Evolutionary conservation across 1,139 yeast genomes (phyloP).

Genomic region (Pichia sp.): DNA sequence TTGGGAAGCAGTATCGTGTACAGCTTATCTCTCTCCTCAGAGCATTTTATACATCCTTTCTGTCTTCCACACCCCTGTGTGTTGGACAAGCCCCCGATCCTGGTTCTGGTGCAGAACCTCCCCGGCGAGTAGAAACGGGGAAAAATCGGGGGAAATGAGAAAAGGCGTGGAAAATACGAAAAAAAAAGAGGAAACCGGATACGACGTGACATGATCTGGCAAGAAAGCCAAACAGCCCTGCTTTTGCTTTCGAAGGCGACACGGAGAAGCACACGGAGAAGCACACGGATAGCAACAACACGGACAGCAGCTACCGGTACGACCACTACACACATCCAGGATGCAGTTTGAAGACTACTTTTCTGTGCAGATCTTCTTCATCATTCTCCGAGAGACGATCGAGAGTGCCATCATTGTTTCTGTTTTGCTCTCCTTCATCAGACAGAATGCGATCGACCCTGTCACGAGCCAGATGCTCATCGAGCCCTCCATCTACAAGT

Average conservation of each 20-base stretch:
- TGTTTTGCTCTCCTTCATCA: slow-evolving; percentile 74
- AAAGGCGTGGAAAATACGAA: background rate
- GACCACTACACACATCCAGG: background rate
- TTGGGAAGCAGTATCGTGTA: too few relatives aligned
- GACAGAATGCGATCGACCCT: slow-evolving; percentile 43
- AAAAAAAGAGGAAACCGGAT: background rate
- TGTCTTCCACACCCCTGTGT: too few relatives aligned
- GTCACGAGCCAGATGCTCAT: slow-evolving; percentile 18
- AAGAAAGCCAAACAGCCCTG: too few relatives aligned
- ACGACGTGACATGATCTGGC: background rate
- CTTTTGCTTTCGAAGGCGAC: too few relatives aligned
- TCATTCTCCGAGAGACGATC: slow-evolving; percentile 78
- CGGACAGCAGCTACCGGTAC: background rate
- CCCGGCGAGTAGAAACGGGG: background rate
- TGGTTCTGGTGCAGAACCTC: background rate
- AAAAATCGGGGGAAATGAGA: background rate
- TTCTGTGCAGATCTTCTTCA: slow-evolving; percentile 78
- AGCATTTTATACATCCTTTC: too few relatives aligned
- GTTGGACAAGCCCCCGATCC: background rate
- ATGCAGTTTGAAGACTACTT: slow-evolving; percentile 47
- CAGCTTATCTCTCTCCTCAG: too few relatives aligned
- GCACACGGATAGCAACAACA: background rate
- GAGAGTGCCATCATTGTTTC: slow-evolving; percentile 88
- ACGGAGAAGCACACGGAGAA: too few relatives aligned
- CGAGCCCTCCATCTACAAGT: slow-evolving; percentile 34